Evolutionary conservation across 257 asterid species (phyloP).

Genomic region (Solanum piurae): DNA sequence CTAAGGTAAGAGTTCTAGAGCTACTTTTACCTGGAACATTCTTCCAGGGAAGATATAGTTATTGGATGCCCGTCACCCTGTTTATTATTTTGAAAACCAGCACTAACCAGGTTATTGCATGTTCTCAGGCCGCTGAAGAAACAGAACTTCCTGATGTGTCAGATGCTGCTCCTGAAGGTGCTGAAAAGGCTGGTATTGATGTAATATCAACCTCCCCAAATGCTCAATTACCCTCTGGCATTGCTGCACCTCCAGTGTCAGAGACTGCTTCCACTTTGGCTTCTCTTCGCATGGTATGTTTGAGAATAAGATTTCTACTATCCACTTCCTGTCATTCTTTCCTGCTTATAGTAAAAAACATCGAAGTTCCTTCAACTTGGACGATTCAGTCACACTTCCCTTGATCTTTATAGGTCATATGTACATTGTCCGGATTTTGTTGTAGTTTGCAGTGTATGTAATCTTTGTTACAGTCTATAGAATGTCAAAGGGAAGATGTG

Average conservation of each 20-base stretch:
- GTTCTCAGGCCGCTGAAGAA: conserved; percentile 46
- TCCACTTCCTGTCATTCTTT: not conserved
- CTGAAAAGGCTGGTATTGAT: conserved; percentile 44
- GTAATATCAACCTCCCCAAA: conserved; percentile 35
- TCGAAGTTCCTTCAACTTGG: not conserved
- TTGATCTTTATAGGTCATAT: not conserved
- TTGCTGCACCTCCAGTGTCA: conserved; percentile 36
- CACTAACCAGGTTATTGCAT: not conserved
- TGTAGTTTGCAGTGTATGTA: not conserved
- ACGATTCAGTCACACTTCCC: not conserved
- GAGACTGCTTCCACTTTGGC: conserved; percentile 74
- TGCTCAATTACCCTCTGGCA: conserved; percentile 39
- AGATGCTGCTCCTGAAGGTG: conserved; percentile 37
- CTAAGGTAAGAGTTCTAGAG: conserved; percentile 38
- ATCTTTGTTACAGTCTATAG: not conserved
- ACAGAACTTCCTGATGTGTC: conserved; percentile 32
- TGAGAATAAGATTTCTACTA: not conserved
- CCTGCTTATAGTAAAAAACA: not conserved
- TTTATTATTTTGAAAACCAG: not conserved
- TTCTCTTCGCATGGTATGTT: conserved; percentile 79
- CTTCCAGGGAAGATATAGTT: not conserved
- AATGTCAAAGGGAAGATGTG: not conserved
- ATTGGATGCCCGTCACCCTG: not conserved
- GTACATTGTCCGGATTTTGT: not conserved
- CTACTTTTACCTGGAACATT: not conserved